Base-by-base conservation (phyloP, 495 filamentous ascomycete species). In the Chaetomidium leptoderma region DNA sequence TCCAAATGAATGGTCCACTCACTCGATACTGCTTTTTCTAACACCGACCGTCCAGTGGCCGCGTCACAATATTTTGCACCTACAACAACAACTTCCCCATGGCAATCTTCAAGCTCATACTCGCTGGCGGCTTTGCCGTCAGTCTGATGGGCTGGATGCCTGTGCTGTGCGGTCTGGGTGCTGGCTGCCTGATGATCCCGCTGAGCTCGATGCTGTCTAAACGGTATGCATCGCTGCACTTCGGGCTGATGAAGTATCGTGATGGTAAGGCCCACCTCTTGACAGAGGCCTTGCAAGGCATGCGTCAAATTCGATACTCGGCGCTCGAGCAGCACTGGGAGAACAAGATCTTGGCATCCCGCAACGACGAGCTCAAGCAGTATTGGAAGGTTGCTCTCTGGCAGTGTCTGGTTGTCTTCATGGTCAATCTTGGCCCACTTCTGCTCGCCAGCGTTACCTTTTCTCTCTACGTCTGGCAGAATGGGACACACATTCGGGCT, bases 261-360 rank as follows among this genome's bases (percentile, higher is more conserved):
- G 88, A 91, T 66, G 70, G 74, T 13, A 89, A 89, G 57, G 81
- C 87, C 66, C 78, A 77, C 0, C 73, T 88, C 5, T 72, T 90
- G 8, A 87, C 84, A 0, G 88, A 91, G 65, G 87, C 85, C 0
- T 64, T 91, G 9, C 80, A 86, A 57, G 87, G 83, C 49, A 90
- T 91, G 61, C 77, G 87, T 11, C 88, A 90, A 65, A 86, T 91
- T 66, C 88, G 89, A 57, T 88, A 88, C 63, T 86, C 85, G 1
- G 87, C 86, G 4, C 65, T 87, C 9, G 88, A 91, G 65, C 61
- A 70, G 21, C 77, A 83, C 56, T 90, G 87, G 86, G 77, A 88
- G 64, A 69, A 74, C 14, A 82, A 80, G 43, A 88, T 91, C 53
- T 63, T 72, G 21, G 72, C 74, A 13, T 78, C 77, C 26, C 78